Evolutionary conservation across 1,284 basidiomycete species (phyloP).

Genomic region (Leccinum subspadiceum): DNA sequence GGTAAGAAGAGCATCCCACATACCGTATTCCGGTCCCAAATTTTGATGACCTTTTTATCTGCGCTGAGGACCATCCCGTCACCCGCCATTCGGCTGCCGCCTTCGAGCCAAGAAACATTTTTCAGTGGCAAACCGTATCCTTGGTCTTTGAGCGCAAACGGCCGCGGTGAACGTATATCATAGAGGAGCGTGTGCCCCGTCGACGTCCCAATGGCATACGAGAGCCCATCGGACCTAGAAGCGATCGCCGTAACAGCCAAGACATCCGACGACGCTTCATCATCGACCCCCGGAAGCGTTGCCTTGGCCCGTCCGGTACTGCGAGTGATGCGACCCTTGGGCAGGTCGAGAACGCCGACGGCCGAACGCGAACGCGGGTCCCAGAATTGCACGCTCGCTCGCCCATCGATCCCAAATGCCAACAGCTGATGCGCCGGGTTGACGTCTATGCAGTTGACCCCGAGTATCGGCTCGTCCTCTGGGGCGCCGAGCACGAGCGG

Average conservation of each 20-base stretch:
- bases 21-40: conserved; percentile 87
- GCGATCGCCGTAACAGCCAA: conserved; percentile 84
- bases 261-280: conserved; percentile 30
- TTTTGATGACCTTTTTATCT: conserved; percentile 93
- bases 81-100: conserved; percentile 77
- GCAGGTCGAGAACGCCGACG: conserved; percentile 79
- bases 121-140: conserved; percentile 94
- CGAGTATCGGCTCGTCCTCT: conserved; percentile 59
- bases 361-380: conserved; percentile 84
- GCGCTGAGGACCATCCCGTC: conserved; percentile 87
- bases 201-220: conserved; percentile 92
- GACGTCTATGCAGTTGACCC: conserved; percentile 91
- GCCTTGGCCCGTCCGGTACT: conserved; percentile 35
- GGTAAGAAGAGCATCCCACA: conserved; percentile 24
- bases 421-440: conserved; percentile 93
- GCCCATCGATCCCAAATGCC: conserved; percentile 84
- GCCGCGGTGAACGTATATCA: conserved; percentile 83
- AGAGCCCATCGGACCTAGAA: conserved; percentile 84
- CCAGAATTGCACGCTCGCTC: conserved; percentile 93
- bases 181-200: conserved; percentile 95
- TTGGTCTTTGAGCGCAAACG: conserved; percentile 93
- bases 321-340: conserved; percentile 57
- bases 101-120: conserved; percentile 88
- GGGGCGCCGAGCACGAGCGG: conserved; percentile 59
- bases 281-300: conserved; percentile 45